Conservation (phyloP, 2,329 filamentous ascomycete species). For the Phialocephala subalpina region DNA sequence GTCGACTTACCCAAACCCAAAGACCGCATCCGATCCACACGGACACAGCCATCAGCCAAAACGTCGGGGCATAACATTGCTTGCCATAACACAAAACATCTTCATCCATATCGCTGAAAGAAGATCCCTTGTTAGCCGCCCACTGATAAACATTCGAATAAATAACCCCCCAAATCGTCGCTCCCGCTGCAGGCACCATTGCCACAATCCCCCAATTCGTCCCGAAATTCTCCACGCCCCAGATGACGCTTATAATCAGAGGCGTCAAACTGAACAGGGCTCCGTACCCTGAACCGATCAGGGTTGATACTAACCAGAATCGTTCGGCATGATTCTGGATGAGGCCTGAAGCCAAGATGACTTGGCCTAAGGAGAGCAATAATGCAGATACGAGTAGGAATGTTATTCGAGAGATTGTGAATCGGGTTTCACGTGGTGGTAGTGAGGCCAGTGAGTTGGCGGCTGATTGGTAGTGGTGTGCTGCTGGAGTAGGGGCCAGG, state of each 20-base stretch:
- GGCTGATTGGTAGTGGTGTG: constrained; percentile 38
- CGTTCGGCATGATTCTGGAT: constrained; percentile 78
- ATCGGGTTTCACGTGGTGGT: constrained; percentile 47
- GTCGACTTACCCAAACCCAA: constrained; percentile 61
- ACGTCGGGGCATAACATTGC: constrained; percentile 80
- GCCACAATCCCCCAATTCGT: constrained; percentile 98
- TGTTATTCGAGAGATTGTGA: constrained; percentile 77
- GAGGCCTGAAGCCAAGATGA: constrained; percentile 78
- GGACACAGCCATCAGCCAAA: constrained; percentile 85
- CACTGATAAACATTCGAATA: constrained; percentile 84
- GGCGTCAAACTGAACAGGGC: constrained; percentile 89
- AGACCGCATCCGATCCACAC: constrained; percentile 79
- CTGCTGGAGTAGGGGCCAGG: constrained; percentile 69
- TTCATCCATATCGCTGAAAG: constrained; percentile 48
- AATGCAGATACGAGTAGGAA: constrained; percentile 82
- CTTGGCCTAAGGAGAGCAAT: constrained; percentile 77
- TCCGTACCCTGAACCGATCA: constrained; percentile 91
- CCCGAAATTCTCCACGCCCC: constrained; percentile 98
- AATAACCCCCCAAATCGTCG: constrained; percentile 89
- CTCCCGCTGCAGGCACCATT: constrained; percentile 87
- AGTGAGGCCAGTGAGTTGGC: constrained; percentile 46
- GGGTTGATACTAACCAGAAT: constrained; percentile 85
- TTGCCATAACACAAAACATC: constrained; percentile 80
- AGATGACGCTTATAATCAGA: constrained; percentile 95
- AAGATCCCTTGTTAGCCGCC: constrained; percentile 57